Conservation (phyloP, 2,329 filamentous ascomycete species). For the Colletotrichum chrysophilum region DNA sequence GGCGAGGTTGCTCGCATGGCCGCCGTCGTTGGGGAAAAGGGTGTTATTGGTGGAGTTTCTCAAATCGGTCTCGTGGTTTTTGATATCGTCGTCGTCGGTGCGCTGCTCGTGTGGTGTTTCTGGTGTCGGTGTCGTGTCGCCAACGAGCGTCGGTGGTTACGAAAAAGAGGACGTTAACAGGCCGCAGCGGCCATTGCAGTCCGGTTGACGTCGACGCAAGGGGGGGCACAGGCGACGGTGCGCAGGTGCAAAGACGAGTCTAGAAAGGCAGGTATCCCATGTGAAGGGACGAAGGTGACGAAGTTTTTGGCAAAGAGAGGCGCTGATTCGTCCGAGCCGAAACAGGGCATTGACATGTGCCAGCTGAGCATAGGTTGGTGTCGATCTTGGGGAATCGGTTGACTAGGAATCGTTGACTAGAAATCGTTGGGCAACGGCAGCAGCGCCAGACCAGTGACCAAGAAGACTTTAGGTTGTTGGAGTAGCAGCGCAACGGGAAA, state of each 20-base stretch:
- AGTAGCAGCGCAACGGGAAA: neutral
- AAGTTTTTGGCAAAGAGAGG: conserved; percentile 10
- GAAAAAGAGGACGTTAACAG: conserved; percentile 1
- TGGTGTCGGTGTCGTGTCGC: neutral
- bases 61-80: neutral
- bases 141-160: neutral
- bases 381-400: neutral
- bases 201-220: conserved; percentile 9
- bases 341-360: conserved; percentile 23
- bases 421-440: neutral
- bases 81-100: neutral
- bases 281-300: conserved; percentile 19
- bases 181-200: conserved; percentile 5
- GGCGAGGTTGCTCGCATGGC: conserved; percentile 23
- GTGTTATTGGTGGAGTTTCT: neutral
- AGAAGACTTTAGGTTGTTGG: neutral
- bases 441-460: neutral
- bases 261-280: conserved; percentile 5
- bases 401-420: neutral
- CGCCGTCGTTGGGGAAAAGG: neutral
- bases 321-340: conserved; percentile 19
- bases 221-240: neutral
- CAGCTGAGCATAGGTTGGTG: conserved; percentile 11
- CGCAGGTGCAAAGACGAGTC: neutral
- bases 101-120: neutral